Conservation (phyloP, 2,329 filamentous ascomycete species). For the Xylariaceae sp. region DNA sequence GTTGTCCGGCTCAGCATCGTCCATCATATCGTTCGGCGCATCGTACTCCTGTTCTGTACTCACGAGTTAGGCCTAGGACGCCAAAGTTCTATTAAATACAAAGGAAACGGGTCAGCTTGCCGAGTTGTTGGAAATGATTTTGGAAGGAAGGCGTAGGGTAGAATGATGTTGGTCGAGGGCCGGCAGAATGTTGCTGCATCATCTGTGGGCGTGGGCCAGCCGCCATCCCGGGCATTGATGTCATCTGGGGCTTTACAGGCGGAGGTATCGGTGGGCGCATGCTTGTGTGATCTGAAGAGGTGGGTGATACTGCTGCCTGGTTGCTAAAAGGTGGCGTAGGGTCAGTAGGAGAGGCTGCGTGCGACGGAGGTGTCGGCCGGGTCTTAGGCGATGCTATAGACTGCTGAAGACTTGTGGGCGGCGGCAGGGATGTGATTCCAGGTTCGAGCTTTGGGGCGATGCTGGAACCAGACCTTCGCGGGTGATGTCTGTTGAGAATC, state of each 20-base stretch:
- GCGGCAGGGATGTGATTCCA: constrained; percentile 49
- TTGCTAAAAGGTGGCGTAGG: constrained; percentile 45
- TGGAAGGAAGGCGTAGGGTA: constrained; percentile 85
- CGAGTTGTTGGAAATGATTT: constrained; percentile 92
- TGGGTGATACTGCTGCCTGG: constrained; percentile 47
- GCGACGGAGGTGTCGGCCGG: constrained; percentile 81
- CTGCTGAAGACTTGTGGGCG: constrained; percentile 50
- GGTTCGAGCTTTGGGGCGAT: constrained; percentile 75
- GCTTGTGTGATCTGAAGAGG: constrained; percentile 51
- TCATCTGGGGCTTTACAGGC: constrained; percentile 45
- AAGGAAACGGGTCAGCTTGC: constrained; percentile 70
- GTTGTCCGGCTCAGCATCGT: constrained; percentile 75
- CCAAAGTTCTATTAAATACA: constrained; percentile 60
- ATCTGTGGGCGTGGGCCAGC: constrained; percentile 40
- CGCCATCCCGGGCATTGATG: constrained; percentile 41
- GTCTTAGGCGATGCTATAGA: constrained; percentile 69
- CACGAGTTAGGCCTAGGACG: constrained; percentile 69
- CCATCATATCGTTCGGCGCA: constrained; percentile 83
- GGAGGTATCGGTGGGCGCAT: constrained; percentile 45
- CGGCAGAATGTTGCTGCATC: constrained; percentile 41
- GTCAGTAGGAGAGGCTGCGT: constrained; percentile 61
- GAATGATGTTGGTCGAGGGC: constrained; percentile 52
- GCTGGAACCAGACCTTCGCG: constrained; percentile 70
- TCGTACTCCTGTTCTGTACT: constrained; percentile 95
- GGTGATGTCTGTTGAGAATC: constrained; percentile 77